Percentiles rank a stretch among this genome's conserved stretches.
These are phyloP conservation scores for Coprinellus micaceus DNA, from an alignment of 768 basidiomycete species.

Conservation along the genomic window DNA sequence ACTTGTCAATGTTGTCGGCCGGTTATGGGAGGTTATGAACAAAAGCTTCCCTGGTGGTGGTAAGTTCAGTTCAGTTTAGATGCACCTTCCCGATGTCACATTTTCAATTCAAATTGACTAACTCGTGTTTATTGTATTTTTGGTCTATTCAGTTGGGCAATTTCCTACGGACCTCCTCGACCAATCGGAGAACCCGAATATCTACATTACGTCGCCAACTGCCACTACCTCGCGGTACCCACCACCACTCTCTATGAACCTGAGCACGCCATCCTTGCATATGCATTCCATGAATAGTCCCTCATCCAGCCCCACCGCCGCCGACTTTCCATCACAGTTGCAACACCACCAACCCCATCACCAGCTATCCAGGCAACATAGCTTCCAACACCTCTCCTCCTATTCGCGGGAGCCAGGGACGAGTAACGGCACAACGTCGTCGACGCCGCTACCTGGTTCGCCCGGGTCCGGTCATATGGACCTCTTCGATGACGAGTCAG, in stretches of 20 bases:
- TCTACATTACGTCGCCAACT: constrained; percentile 68
- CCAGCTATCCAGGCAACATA: constrained; percentile 56
- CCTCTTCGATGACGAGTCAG: constrained; percentile 37
- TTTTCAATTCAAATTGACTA: constrained; percentile 3
- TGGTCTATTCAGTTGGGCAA: constrained; percentile 32
- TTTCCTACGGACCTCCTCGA: constrained; percentile 56
- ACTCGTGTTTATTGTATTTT: background rate
- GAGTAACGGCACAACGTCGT: constrained; percentile 31
- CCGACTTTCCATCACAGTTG: constrained; percentile 38
- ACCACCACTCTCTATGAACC: constrained; percentile 42
- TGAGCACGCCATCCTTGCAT: constrained; percentile 35
- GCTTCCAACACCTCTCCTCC: constrained; percentile 47
- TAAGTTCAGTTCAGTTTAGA: constrained; percentile 29
- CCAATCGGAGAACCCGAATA: constrained; percentile 54
- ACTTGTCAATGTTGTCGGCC: constrained; percentile 53
- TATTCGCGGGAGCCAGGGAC: constrained; percentile 12
- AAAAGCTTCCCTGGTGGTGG: constrained; percentile 53
- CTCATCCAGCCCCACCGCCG: constrained; percentile 49
- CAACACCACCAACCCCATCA: constrained; percentile 38
- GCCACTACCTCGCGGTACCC: constrained; percentile 38
- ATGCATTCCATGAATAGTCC: constrained; percentile 48
- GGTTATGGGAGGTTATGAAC: constrained; percentile 60
- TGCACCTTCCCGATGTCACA: too few species aligned
- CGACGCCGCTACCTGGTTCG: constrained; percentile 34
- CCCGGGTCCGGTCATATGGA: constrained; percentile 43